phyloP scores from a whole-genome alignment of 2,329 filamentous ascomycete genomes.

The Trichoderma gracile region DNA sequence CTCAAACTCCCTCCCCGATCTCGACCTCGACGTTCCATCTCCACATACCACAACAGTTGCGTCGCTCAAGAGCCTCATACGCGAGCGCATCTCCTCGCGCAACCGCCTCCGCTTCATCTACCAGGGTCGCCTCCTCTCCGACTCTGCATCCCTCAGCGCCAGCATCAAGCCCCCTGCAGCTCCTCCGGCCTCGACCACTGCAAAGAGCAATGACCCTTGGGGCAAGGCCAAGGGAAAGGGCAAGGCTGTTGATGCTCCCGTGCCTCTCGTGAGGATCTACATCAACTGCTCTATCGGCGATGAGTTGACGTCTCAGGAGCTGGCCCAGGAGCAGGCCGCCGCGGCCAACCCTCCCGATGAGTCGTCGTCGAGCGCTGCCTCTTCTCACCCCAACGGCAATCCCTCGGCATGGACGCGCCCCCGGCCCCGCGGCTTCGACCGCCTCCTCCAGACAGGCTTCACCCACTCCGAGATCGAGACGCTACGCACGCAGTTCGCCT shows the following conservation, averaged over 20 bases:
- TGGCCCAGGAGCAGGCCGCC: conserved; percentile 64
- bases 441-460: conserved; percentile 79
- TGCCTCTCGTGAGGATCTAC: conserved; percentile 63
- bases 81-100: conserved; percentile 66
- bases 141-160: conserved; percentile 65
- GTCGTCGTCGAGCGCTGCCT: conserved; percentile 53
- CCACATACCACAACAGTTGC: conserved; percentile 72
- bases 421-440: conserved; percentile 74
- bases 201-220: conserved; percentile 32
- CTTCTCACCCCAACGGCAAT: conserved; percentile 24
- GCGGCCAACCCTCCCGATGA: conserved; percentile 42
- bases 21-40: conserved; percentile 71
- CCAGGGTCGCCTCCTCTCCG: conserved; percentile 80
- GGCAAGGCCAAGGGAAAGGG: conserved; percentile 58
- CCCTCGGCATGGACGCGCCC: conserved; percentile 36
- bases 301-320: conserved; percentile 65
- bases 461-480: conserved; percentile 78
- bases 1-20: conserved; percentile 79
- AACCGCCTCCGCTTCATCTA: conserved; percentile 86
- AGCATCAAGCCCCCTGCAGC: conserved; percentile 67
- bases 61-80: conserved; percentile 79
- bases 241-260: conserved; percentile 41
- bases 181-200: conserved; percentile 52
- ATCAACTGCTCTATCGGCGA: conserved; percentile 92
- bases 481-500: conserved; percentile 83